Percentiles rank a stretch among this genome's conserved stretches.
phyloP scores from a whole-genome alignment of 2,329 filamentous ascomycete genomes.

The Phyllosticta paracitricarpa region DNA sequence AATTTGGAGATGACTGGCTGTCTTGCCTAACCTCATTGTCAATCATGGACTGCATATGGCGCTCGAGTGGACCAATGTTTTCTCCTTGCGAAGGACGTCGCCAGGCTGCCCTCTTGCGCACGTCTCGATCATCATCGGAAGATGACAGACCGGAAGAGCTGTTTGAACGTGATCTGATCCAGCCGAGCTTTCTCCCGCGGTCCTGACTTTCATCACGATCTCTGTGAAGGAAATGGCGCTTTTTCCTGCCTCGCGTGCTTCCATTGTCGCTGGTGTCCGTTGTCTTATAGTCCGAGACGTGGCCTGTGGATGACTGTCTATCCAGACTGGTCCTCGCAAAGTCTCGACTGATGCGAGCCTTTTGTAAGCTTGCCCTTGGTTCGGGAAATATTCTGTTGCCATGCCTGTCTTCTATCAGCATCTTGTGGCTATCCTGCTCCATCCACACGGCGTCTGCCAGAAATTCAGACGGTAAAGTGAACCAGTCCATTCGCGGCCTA shows the following conservation, averaged over 20 bases:
- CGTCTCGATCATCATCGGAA: constrained; percentile 35
- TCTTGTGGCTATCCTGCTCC: constrained; percentile 71
- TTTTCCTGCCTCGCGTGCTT: constrained; percentile 29
- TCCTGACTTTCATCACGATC: constrained; percentile 24
- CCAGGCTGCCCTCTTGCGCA: constrained; percentile 43
- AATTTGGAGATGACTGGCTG: constrained; percentile 25
- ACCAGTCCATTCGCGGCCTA: constrained; percentile 75
- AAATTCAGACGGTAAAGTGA: constrained; percentile 71
- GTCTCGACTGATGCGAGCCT: constrained; percentile 3
- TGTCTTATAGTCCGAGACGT: constrained; percentile 19
- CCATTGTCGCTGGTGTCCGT: constrained; percentile 27
- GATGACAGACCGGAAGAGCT: constrained; percentile 24
- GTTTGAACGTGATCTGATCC: constrained; percentile 19
- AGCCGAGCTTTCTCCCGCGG: constrained; percentile 21
- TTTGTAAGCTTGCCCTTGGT: not conserved
- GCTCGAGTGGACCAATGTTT: constrained; percentile 37
- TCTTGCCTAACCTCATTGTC: constrained; percentile 29
- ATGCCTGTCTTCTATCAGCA: constrained; percentile 67
- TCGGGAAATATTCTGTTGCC: constrained; percentile 58
- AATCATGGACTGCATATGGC: constrained; percentile 35
- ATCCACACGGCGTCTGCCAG: constrained; percentile 87
- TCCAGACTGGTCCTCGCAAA: constrained; percentile 1
- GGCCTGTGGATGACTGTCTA: constrained; percentile 11
- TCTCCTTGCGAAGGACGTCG: constrained; percentile 36
- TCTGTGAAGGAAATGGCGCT: constrained; percentile 19